Base-by-base conservation (phyloP, 352 stramenopile genomes). In the Globisporangium echinulatum region DNA sequence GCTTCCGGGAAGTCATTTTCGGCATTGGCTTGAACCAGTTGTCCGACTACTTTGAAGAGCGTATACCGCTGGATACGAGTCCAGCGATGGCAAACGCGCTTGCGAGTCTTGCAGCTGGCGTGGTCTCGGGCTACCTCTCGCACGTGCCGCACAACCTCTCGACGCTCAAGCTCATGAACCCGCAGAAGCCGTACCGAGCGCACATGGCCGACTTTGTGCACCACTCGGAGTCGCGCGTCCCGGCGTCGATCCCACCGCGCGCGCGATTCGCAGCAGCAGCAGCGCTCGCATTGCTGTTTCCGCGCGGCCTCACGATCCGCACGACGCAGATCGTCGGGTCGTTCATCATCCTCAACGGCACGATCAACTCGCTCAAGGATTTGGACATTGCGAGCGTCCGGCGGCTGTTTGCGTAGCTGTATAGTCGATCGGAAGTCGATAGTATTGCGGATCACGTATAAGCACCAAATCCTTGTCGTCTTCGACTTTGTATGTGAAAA, bases 111-210 rank as follows among this genome's bases (percentile, higher is more conserved):
- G 72, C 81, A 44, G 89, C 90, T 8, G 94, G 94, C 64, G 85
- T 97, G 17, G 75, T 97, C 17, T 87, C 88, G 5, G 94, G 94
- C 15, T 98, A 98, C 68, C 71, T 98, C 40, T 96, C 81, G 42
- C 94, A 98, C 73, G 90, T 98, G 44, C 94, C 94, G 60, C 94
- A 98, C 81, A 97, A 98, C 70, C 66, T 98, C 17, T 97, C 86
- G n/a, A 98, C 92, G 51, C 89, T 98, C 67, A 97, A 97, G 74
- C 76, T 98, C 39, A 89, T 98, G 75, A 84, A 97, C 68, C 92
- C 93, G 36, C 72, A 96, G 60, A 95, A 94, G 69, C 75, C 73
- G 38, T 96, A 96, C 69, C 49, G 58, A 39, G 71, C 82, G 52
- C 87, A 94, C 65, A 92, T 96, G 79, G 73, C 80, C 58, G 84